phyloP scores from a whole-genome alignment of 1,284 basidiomycete species.

The Ustanciosporium gigantosporum region DNA sequence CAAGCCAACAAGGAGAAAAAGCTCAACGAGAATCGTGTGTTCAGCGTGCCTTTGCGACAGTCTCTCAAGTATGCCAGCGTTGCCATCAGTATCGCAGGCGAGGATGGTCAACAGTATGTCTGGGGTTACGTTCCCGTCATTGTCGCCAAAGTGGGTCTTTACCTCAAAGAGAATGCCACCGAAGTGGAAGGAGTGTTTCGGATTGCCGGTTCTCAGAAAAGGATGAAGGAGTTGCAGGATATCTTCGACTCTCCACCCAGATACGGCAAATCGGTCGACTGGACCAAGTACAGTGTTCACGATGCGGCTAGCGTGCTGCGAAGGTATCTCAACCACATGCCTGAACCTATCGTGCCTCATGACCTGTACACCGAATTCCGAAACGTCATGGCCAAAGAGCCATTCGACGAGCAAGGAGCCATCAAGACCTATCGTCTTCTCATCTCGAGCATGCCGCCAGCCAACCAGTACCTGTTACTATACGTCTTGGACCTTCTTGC shows the following conservation, averaged over 20 bases:
- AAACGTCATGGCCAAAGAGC: conserved; percentile 66
- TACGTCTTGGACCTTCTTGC: conserved; percentile 94
- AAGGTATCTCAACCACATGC: conserved; percentile 93
- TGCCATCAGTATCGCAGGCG: conserved; percentile 87
- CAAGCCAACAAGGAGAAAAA: conserved; percentile 33
- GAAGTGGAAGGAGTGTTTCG: conserved; percentile 95
- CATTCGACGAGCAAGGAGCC: conserved; percentile 44
- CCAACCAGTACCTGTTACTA: conserved; percentile 89
- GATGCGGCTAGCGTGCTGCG: conserved; percentile 96
- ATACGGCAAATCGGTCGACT: conserved; percentile 90
- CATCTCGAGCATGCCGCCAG: conserved; percentile 79
- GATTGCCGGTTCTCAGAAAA: conserved; percentile 73
- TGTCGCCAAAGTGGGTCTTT: conserved; percentile 87
- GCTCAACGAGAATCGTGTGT: conserved; percentile 64
- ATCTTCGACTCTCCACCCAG: conserved; percentile 85
- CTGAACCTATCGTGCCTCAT: conserved; percentile 86
- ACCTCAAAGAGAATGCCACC: conserved; percentile 66
- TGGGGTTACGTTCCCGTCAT: conserved; percentile 87
- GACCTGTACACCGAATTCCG: conserved; percentile 87
- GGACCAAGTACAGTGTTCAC: conserved; percentile 88
- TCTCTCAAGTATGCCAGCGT: conserved; percentile 85
- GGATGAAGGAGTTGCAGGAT: conserved; percentile 91
- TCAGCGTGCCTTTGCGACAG: conserved; percentile 81
- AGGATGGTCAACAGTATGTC: conserved; percentile 59
- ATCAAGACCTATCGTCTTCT: conserved; percentile 72